Conservation (phyloP, 2,329 filamentous ascomycete genomes). For the Graphium sp. region DNA sequence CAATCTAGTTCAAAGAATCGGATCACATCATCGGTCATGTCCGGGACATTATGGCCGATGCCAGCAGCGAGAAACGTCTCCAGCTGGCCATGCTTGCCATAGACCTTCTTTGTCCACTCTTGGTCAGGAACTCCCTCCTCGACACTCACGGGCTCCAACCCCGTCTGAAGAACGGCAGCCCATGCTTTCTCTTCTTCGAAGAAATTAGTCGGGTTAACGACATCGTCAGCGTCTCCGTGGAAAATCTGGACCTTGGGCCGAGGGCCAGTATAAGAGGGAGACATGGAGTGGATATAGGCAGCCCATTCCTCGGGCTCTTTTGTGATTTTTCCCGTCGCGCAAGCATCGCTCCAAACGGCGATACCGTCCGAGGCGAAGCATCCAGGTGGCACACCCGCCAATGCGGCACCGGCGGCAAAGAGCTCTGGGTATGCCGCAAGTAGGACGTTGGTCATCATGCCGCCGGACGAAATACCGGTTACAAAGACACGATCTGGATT, state of each 20-base stretch:
- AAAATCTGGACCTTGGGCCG: slow-evolving; percentile 39
- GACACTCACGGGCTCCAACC: slow-evolving; percentile 4
- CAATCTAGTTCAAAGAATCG: slow-evolving; percentile 8
- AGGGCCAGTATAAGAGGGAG: slow-evolving; percentile 29
- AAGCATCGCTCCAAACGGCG: slow-evolving; percentile 32
- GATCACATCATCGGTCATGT: slow-evolving; percentile 7
- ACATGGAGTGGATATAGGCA: slow-evolving; percentile 19
- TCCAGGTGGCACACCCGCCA: slow-evolving; percentile 23
- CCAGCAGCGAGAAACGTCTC: slow-evolving; percentile 7
- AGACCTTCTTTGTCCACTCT: slow-evolving; percentile 8
- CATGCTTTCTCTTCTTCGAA: slow-evolving; percentile 36
- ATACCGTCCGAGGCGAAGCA: slow-evolving; percentile 27
- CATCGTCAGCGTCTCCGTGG: slow-evolving; percentile 34
- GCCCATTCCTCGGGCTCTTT: slow-evolving; percentile 16
- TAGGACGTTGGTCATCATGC: slow-evolving; percentile 39
- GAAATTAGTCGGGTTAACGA: slow-evolving; percentile 33
- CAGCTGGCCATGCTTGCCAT: slow-evolving; percentile 6
- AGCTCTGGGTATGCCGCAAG: slow-evolving; percentile 33
- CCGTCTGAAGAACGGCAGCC: slow-evolving; percentile 17
- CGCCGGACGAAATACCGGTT: slow-evolving; percentile 31
- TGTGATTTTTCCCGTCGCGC: slow-evolving; percentile 27
- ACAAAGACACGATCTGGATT: slow-evolving; percentile 30
- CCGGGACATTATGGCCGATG: slow-evolving; percentile 7
- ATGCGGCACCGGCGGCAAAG: slow-evolving; percentile 30
- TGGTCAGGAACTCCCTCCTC: slow-evolving; percentile 3